Base-by-base conservation (phyloP, 2,329 filamentous ascomycete genomes). In the Parastagonospora avenae region DNA sequence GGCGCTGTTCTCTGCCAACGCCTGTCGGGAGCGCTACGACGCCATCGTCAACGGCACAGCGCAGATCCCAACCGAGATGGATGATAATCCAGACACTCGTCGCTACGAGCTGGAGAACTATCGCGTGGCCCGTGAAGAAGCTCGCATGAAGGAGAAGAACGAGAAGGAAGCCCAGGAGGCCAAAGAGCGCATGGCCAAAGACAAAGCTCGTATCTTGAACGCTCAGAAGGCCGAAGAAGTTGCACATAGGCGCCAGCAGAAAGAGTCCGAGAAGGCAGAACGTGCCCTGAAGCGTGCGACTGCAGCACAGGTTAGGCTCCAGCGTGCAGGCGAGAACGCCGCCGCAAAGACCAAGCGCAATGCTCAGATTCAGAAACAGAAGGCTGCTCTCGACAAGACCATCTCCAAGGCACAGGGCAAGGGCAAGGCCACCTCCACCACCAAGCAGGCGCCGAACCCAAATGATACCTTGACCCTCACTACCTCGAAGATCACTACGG, bases 1-100 rank as follows among this genome's bases (percentile, higher is more conserved):
- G 8, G 57, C 74, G 33, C 72, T 78, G 46, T 81, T 79, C 71
- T 77, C 77, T 14, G 71, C 71, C 16, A 75, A 74, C 8, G 79
- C 80, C 16, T 81, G 79, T 63, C 65, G 71, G 15, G 66, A 77
- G 47, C 77, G 79, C 27, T 78, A 72, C 53, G 63, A 71, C 29
- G 69, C 66, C 11, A 60, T 80, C 12, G 57, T 71, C 15, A 58
- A 73, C 29, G 79, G 77, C n/a, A 77, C 67, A 7, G 79, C 78
- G 2, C 69, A 69, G 28, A 73, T 75, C 14, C 78, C 79, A 1
- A 75, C 74, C 15, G 78, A 79, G 33, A 52, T 73, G 8, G 74
- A 77, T 47, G 67, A 74, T 12, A 66, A 79, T 39, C 75, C 76
- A 12, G 66, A 66, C 2, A 64, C 68, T 5, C 74, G 77, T 33